Percentiles rank a stretch among this genome's conserved stretches.
phyloP scores from a whole-genome alignment of 768 basidiomycete species.

The Russula foetens region DNA sequence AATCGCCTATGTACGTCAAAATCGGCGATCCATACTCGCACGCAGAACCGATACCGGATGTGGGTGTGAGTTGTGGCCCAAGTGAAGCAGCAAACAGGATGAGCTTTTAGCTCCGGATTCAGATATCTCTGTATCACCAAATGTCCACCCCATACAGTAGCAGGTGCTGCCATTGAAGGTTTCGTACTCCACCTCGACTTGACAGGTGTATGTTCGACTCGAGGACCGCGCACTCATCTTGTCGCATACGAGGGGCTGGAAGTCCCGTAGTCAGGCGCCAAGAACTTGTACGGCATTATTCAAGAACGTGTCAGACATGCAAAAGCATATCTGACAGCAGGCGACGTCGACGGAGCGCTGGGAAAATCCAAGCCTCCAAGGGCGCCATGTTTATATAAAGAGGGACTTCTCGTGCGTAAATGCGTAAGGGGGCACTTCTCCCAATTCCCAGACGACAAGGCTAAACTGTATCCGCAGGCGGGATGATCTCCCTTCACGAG shows the following conservation, averaged over 20 bases:
- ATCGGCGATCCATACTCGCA: background rate
- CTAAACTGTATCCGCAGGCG: no score
- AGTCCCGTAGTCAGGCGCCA: background rate
- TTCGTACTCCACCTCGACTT: background rate
- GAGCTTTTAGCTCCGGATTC: background rate
- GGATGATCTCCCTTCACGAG: no score
- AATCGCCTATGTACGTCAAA: background rate
- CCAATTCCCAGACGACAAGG: no score
- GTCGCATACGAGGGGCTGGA: background rate
- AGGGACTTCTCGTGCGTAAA: no score
- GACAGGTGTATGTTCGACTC: background rate
- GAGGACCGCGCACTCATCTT: background rate
- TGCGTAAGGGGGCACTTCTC: no score
- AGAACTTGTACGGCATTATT: conserved; percentile 3
- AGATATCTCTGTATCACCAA: background rate
- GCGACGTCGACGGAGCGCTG: conserved; percentile 7
- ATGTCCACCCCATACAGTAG: no score
- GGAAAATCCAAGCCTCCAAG: background rate
- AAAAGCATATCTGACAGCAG: conserved; percentile 1
- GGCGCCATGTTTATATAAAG: background rate
- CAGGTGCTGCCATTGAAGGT: background rate
- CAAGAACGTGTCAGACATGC: background rate
- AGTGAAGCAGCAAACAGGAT: background rate
- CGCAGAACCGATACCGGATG: background rate
- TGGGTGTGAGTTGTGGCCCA: background rate